Evolutionary conservation across 2,329 filamentous ascomycete species (phyloP).

Genomic region (Ilyonectria destructans): DNA sequence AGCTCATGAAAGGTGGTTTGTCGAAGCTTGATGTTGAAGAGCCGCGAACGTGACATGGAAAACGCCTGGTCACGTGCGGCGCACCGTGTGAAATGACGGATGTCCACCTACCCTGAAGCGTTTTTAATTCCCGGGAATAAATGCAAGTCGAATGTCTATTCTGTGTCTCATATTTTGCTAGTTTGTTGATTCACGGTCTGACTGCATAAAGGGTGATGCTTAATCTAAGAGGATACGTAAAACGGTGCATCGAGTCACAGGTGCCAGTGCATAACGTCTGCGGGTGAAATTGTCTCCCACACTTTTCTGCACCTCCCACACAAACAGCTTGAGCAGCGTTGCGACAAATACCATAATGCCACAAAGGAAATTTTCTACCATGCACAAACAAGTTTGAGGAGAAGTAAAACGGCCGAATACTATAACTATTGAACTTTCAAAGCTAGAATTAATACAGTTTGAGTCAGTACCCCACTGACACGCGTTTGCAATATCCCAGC

Average conservation of each 20-base stretch:
- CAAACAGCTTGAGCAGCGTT: too few species aligned
- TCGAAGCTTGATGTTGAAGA: constrained; percentile 22
- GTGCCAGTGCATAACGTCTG: too few species aligned
- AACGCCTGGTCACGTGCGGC: constrained; percentile 50
- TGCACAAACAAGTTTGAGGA: not conserved
- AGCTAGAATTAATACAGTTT: not conserved
- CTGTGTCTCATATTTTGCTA: not conserved
- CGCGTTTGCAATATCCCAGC: not conserved
- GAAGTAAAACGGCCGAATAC: not conserved
- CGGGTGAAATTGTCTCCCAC: too few species aligned
- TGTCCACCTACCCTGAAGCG: constrained; percentile 34
- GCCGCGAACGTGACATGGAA: constrained; percentile 38
- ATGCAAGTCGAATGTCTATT: not conserved
- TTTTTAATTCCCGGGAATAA: not conserved
- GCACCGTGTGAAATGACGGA: not conserved
- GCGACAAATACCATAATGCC: too few species aligned
- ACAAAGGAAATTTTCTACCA: not conserved
- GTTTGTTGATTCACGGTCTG: too few species aligned
- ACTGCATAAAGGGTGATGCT: too few species aligned
- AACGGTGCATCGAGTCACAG: too few species aligned
- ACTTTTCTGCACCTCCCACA: too few species aligned
- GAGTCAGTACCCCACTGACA: not conserved
- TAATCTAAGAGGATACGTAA: too few species aligned
- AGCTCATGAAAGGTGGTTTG: constrained; percentile 24
- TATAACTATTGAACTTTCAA: not conserved